Evolutionary conservation across 2,329 filamentous ascomycete genomes (phyloP).

Genomic region (Beauveria caledonica): DNA sequence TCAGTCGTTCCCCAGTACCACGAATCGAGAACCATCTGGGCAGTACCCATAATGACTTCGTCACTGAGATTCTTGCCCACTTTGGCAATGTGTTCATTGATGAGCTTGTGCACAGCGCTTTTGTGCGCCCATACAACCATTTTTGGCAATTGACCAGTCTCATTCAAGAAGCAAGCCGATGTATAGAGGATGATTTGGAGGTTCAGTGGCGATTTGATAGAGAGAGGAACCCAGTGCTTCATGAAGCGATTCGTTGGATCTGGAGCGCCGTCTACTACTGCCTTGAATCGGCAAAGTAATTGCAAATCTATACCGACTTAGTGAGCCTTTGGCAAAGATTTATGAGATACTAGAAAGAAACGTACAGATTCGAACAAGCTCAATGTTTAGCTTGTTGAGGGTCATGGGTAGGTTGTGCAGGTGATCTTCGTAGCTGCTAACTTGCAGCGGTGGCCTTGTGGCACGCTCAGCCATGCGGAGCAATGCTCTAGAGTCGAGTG

Average conservation of each 20-base stretch:
- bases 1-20: constrained; percentile 45
- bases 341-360: not conserved
- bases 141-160: constrained; percentile 39
- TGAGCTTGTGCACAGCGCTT: constrained; percentile 33
- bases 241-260: constrained; percentile 36
- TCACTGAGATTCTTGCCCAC: constrained; percentile 32
- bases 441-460: constrained; percentile 16
- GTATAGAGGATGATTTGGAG: constrained; percentile 42
- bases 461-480: constrained; percentile 17
- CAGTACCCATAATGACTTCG: constrained; percentile 37
- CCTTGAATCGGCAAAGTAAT: constrained; percentile 42
- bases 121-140: constrained; percentile 35
- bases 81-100: constrained; percentile 38
- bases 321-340: not conserved
- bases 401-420: constrained; percentile 33
- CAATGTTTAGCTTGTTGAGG: constrained; percentile 35
- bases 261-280: constrained; percentile 40
- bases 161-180: constrained; percentile 42
- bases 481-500: constrained; percentile 20
- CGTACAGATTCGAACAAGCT: constrained; percentile 41
- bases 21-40: constrained; percentile 42
- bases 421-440: constrained; percentile 26
- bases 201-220: constrained; percentile 41
- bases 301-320: constrained; percentile 32
- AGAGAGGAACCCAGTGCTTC: constrained; percentile 39